Conservation (phyloP, 2,329 filamentous ascomycete genomes). For the Bertia moriformis region DNA sequence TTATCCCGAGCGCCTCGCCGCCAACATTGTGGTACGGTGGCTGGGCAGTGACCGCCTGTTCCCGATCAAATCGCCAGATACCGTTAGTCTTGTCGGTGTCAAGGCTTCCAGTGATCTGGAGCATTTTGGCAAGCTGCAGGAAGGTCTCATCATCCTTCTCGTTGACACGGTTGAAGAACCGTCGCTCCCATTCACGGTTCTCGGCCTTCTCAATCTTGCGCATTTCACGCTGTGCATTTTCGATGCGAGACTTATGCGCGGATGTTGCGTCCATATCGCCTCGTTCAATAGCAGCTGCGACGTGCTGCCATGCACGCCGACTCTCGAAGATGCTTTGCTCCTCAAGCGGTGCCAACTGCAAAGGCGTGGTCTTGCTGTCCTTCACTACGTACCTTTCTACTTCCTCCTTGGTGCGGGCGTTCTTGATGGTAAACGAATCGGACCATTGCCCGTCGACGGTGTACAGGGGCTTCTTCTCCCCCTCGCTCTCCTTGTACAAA, state of each 20-base stretch:
- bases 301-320: constrained; percentile 73
- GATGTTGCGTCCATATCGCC: constrained; percentile 75
- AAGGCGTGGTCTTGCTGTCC: constrained; percentile 42
- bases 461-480: constrained; percentile 61
- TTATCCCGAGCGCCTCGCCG: neutral
- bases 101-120: constrained; percentile 31
- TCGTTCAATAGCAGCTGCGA: constrained; percentile 64
- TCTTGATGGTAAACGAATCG: constrained; percentile 64
- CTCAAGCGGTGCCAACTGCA: constrained; percentile 58
- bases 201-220: constrained; percentile 64
- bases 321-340: constrained; percentile 78
- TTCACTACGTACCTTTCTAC: constrained; percentile 48
- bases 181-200: constrained; percentile 62
- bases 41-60: neutral
- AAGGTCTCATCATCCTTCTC: constrained; percentile 25
- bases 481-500: constrained; percentile 52
- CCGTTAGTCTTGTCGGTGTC: constrained; percentile 47
- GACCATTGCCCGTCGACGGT: constrained; percentile 86
- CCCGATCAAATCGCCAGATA: constrained; percentile 38
- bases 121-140: constrained; percentile 28
- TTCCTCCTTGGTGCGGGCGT: constrained; percentile 27
- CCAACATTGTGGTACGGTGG: neutral
- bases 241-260: constrained; percentile 73
- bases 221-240: constrained; percentile 70
- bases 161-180: constrained; percentile 58